A percentile compares a stretch with the other conserved stretches of the same genome.
phyloP scores from a whole-genome alignment of 148 eudicot species.

The Arctostaphylos glauca region DNA sequence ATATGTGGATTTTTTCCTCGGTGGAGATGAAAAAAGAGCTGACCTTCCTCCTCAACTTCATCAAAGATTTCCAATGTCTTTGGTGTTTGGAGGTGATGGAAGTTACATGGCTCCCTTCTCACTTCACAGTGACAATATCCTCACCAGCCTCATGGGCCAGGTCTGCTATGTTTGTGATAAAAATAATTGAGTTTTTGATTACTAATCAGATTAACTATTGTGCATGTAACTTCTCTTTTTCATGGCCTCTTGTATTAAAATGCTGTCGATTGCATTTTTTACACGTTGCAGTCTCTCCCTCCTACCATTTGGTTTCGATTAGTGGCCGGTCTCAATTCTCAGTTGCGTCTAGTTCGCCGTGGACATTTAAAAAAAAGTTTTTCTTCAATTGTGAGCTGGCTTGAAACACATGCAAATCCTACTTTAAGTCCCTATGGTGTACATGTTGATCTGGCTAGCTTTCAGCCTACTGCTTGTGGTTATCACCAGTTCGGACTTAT shows the following conservation, averaged over 20 bases:
- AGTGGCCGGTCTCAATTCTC: slow-evolving; percentile 93
- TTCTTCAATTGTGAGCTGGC: slow-evolving; percentile 63
- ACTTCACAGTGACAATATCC: slow-evolving; percentile 77
- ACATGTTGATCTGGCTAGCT: slow-evolving; percentile 71
- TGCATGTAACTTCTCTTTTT: not conserved
- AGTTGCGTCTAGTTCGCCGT: slow-evolving; percentile 72
- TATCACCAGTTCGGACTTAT: slow-evolving; percentile 84
- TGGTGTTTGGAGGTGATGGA: slow-evolving; percentile 93
- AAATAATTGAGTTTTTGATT: not conserved
- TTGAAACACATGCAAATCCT: slow-evolving; percentile 77
- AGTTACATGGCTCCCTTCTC: slow-evolving; percentile 92
- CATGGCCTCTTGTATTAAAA: not conserved
- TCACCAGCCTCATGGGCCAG: slow-evolving; percentile 92
- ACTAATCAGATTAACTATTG: not conserved
- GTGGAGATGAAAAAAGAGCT: slow-evolving; percentile 94
- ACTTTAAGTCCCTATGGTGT: slow-evolving; percentile 55
- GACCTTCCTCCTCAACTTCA: slow-evolving; percentile 88
- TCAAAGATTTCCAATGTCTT: slow-evolving; percentile 75
- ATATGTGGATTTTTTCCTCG: slow-evolving; percentile 90
- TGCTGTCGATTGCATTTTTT: not conserved
- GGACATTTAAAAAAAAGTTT: slow-evolving; percentile 64
- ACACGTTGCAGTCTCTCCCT: slow-evolving; percentile 65
- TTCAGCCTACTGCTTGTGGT: slow-evolving; percentile 71
- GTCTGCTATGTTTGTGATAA: slow-evolving; percentile 30
- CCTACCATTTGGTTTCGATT: slow-evolving; percentile 90